Evolutionary conservation across 2,329 filamentous ascomycete genomes (phyloP), one percentile per base, ranked within the genome.

Genomic region (Phaeosphaeria sp.): DNA sequence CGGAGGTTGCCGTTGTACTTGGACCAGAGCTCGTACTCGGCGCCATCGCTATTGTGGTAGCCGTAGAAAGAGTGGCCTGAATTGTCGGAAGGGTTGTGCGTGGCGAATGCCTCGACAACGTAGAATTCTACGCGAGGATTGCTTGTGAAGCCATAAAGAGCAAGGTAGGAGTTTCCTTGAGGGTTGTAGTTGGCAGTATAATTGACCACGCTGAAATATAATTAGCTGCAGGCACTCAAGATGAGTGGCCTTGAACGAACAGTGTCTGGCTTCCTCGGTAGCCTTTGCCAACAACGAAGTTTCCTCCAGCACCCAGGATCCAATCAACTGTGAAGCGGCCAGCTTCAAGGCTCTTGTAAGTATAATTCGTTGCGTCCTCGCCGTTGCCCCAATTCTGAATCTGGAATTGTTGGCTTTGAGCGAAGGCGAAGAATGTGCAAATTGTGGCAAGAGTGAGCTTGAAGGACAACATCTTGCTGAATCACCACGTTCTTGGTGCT

Each of bases 111-210:
- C 56, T 86, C 83, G 57, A 85, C 74, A 55, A 86, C 79, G 73
- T 85, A 85, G 75, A 84, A 85, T 62, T 85, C 83, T 63, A 84
- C 75, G 20, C 83, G 72, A 0, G 81, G 81, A 64, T 77, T 78
- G 6, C 69, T 76, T 2, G 80, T 82, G 82, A 83, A 86, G 33
- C 83, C 83, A 63, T 86, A 86, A 27, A 86, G 68, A n/a, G 83
- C 68, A 9, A 86, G 80, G 63, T 85, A 85, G 30, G 66, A 65
- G 73, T 83, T 82, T 63, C 81, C 81, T 55, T 75, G 74, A 51
- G 81, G 78, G 5, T 53, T 48, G 48, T 61, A 83, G 25, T 66
- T 70, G 45, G 77, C 82, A 9, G 74, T 74, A 75, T 81, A 84
- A 59, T 74, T 78, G 71, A 84, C 45, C 6, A 60, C 33, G 25